These are phyloP conservation scores for Marvania coccoides DNA, from an alignment of 139 green algal genomes.

Conservation along the genomic window DNA sequence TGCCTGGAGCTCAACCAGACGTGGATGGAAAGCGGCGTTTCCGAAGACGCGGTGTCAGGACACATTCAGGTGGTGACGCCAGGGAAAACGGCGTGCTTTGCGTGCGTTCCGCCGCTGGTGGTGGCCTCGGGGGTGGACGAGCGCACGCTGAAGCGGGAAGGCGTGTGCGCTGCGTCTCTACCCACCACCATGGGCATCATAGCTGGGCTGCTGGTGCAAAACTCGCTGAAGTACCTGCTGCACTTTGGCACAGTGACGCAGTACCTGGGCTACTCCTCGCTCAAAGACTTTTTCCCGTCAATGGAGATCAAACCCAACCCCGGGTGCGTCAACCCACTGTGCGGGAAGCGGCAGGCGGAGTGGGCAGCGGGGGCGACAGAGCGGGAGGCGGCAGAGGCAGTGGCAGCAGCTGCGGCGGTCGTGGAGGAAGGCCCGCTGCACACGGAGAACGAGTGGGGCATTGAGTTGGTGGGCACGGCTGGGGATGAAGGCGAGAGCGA, in stretches of 20 bases:
- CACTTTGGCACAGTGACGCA: constrained; percentile 64
- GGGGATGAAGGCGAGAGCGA: neutral
- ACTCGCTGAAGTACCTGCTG: constrained; percentile 88
- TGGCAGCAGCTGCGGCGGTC: constrained; percentile 26
- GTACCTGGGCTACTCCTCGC: constrained; percentile 81
- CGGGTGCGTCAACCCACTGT: constrained; percentile 70
- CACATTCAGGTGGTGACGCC: constrained; percentile 85
- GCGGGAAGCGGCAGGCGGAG: constrained; percentile 53
- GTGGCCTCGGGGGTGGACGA: constrained; percentile 95
- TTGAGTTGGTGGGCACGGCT: constrained; percentile 36
- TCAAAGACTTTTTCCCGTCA: constrained; percentile 94
- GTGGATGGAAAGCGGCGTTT: constrained; percentile 96
- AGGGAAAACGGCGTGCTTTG: constrained; percentile 75
- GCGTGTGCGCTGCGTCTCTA: constrained; percentile 92
- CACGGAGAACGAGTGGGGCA: constrained; percentile 87
- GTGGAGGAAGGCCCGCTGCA: constrained; percentile 51
- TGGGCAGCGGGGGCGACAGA: constrained; percentile 20
- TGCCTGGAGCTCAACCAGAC: constrained; percentile 89
- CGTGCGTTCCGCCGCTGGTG: constrained; percentile 85
- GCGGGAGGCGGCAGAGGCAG: constrained; percentile 23
- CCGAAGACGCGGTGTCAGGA: constrained; percentile 89
- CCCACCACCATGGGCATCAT: constrained; percentile 98
- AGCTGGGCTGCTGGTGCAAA: constrained; percentile 92
- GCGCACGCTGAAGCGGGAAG: constrained; percentile 90
- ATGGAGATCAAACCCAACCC: constrained; percentile 86